Evolutionary conservation across 106 monocot genomes (phyloP), one percentile per base, ranked within the genome.

Genomic region (Phalaenopsis aphrodite): DNA sequence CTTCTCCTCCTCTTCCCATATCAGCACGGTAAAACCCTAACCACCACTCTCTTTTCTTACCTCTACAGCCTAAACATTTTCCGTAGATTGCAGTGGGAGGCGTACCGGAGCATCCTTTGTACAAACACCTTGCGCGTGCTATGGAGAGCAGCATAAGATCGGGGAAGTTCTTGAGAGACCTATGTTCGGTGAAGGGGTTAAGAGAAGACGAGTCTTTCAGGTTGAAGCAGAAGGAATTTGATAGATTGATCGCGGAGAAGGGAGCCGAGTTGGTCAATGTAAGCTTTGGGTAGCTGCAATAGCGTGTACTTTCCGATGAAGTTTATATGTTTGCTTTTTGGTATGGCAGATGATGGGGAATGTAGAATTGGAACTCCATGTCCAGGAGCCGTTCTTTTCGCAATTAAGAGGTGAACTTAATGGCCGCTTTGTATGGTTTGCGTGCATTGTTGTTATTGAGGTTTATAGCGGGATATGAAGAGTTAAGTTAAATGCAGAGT

Each of bases 341-440:
- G 17, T 39, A 76, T 56, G 38, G 36, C 75, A 96, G 91, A 82
- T 86, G 81, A 78, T 85, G 82, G 77, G 78, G 36, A 41, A 55
- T 64, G 86, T 88, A 36, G 82, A 82, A 30, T 90, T 88, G 57
- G 84, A 88, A 72, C 66, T 88, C 21, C 84, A 96, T 84, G 96
- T 96, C 81, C 96, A 92, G 73, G 90, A 93, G 69, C 96, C 96
- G 41, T 96, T 83, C 85, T 90, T 96, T 69, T 90, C 88, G 8
- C 93, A 91, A 52, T 82, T 96, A 21, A 91, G 78, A 90, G 91
- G 96, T 91, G 88, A 61, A 19, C 2, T 30, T 42, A 5, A 15
- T 43, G 43, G 16, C 43, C 5, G 43, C 19, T 45, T 39, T 2
- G 21, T 5, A 18, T 19, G 17, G 0, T 43, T 69, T 39, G 69